Percentiles rank a stretch among this genome's conserved stretches.
Conservation (phyloP, 306 rosid genomes). For the Cicer pinnatifidum region DNA sequence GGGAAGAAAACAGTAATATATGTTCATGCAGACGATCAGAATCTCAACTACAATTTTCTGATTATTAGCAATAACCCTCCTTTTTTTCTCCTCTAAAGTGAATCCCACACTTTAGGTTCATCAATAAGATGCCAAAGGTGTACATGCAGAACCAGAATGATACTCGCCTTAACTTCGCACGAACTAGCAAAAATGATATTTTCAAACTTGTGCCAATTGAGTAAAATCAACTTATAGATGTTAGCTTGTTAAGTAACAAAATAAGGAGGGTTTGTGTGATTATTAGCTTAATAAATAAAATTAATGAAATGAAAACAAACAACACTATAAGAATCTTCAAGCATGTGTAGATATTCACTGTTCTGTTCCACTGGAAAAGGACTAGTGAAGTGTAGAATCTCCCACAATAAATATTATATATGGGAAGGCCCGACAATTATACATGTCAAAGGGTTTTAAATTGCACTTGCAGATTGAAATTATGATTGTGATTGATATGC, state of each 20-base stretch:
- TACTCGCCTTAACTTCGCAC: background rate
- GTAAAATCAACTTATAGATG: background rate
- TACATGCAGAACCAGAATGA: background rate
- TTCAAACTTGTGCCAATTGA: constrained; percentile 5
- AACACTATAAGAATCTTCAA: background rate
- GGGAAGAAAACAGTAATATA: background rate
- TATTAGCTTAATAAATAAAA: background rate
- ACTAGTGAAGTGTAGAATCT: background rate
- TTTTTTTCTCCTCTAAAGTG: background rate
- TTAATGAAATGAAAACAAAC: constrained; percentile 22
- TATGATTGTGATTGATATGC: background rate
- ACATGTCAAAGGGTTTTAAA: background rate
- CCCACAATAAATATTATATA: background rate
- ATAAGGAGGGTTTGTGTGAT: background rate
- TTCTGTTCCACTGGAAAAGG: constrained; percentile 5
- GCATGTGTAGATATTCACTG: background rate
- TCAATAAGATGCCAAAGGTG: background rate
- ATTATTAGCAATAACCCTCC: background rate
- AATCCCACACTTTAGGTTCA: constrained; percentile 5
- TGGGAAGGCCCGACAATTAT: background rate
- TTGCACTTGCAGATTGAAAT: background rate
- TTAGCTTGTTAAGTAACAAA: constrained; percentile 1
- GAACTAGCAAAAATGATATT: background rate
- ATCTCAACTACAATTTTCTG: background rate
- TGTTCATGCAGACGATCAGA: background rate